These are phyloP conservation scores for Hibiscus mutabilis DNA, from an alignment of 345 rosid species.

Conservation along the genomic window DNA sequence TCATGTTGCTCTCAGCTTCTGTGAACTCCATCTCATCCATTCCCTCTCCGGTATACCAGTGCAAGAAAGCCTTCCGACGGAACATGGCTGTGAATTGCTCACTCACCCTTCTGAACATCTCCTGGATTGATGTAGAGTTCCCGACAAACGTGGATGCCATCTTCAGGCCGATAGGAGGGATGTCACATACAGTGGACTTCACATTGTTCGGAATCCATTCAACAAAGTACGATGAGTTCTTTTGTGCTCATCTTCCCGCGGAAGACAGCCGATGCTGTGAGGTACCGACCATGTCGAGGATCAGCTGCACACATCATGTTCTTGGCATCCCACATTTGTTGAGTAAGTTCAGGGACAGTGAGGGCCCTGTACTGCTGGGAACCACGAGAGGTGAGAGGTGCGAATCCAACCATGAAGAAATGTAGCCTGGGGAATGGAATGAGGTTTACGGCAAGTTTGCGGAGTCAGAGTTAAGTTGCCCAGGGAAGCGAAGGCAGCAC, in stretches of 20 bases:
- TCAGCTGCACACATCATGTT: conserved; percentile 5
- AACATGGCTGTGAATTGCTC: conserved; percentile 90
- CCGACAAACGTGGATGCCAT: conserved; percentile 79
- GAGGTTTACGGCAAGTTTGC: conserved; percentile 81
- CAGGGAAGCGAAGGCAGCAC: conserved; percentile 80
- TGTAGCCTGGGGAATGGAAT: conserved; percentile 72
- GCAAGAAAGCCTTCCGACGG: conserved; percentile 43
- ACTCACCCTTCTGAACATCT: conserved; percentile 79
- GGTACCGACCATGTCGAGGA: conserved; percentile 15
- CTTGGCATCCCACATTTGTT: conserved; percentile 67
- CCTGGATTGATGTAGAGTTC: conserved; percentile 73
- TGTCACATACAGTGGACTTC: conserved; percentile 77
- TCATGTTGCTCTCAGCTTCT: conserved; percentile 16
- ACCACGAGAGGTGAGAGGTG: conserved; percentile 69
- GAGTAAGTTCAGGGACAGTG: conserved; percentile 76
- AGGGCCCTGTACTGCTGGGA: conserved; percentile 70
- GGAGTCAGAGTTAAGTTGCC: conserved; percentile 77
- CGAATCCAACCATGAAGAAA: conserved; percentile 80
- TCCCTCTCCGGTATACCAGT: conserved; percentile 26
- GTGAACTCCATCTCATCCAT: conserved; percentile 90
- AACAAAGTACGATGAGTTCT: conserved; percentile 72
- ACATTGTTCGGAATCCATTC: conserved; percentile 86
- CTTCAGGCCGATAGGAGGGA: conserved; percentile 66
- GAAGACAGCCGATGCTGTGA: conserved; percentile 27
- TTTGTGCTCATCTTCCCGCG: conserved; percentile 87